Conservation (phyloP, 306 rosid genomes). For the Geum urbanum region DNA sequence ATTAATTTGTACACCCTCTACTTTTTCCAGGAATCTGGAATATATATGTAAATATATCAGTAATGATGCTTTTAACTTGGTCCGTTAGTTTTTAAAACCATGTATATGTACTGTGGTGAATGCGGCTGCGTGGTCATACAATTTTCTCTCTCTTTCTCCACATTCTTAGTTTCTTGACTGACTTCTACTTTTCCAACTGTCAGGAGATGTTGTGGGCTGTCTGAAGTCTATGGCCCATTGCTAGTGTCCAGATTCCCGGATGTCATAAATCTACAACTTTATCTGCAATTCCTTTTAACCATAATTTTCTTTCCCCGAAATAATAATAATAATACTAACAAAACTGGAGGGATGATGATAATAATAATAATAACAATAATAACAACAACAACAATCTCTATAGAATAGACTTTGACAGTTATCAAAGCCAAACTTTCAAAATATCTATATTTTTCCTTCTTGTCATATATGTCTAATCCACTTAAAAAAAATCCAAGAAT, state of each 20-base stretch:
- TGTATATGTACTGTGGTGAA: not conserved
- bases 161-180: not conserved
- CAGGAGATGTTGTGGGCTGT: not conserved
- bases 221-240: not conserved
- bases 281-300: too few relatives aligned
- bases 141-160: not conserved
- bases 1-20: conserved; percentile 37
- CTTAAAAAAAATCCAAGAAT: too few relatives aligned
- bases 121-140: not conserved
- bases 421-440: too few relatives aligned
- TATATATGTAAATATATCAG: conserved; percentile 35
- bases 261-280: too few relatives aligned
- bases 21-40: conserved; percentile 26
- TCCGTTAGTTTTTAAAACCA: conserved; percentile 2
- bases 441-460: too few relatives aligned
- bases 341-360: too few relatives aligned
- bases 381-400: too few relatives aligned
- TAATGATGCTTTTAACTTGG: conserved; percentile 14
- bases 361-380: too few relatives aligned
- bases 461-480: too few relatives aligned
- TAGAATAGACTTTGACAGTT: too few relatives aligned
- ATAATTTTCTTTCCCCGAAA: too few relatives aligned
- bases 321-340: too few relatives aligned
- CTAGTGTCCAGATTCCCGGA: not conserved
- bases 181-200: not conserved